These are phyloP conservation scores for Zostera marina DNA, from an alignment of 116 monocot genomes.

Conservation along the genomic window DNA sequence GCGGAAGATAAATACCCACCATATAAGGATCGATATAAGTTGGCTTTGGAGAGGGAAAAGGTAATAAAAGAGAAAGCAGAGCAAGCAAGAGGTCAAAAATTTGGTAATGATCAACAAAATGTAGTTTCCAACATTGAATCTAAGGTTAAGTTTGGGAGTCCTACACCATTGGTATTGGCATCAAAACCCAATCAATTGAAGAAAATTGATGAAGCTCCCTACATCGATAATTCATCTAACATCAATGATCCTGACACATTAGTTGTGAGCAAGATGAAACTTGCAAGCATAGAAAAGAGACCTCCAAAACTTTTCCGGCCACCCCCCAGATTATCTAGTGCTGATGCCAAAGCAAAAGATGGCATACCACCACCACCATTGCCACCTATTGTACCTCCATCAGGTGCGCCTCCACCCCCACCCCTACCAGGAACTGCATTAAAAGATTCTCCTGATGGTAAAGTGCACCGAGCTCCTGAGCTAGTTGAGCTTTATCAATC, in stretches of 20 bases:
- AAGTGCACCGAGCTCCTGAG: constrained; percentile 92
- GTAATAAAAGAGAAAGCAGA: constrained; percentile 74
- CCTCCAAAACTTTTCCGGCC: constrained; percentile 62
- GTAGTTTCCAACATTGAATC: constrained; percentile 8
- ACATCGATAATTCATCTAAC: constrained; percentile 11
- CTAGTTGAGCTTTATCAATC: constrained; percentile 86
- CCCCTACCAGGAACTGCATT: constrained; percentile 43
- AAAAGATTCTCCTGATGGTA: constrained; percentile 30
- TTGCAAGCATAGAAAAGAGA: constrained; percentile 74
- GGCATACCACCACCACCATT: constrained; percentile 39
- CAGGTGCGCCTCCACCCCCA: constrained; percentile 42
- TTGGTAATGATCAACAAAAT: constrained; percentile 16
- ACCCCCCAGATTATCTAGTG: constrained; percentile 30
- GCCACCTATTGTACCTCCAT: constrained; percentile 28
- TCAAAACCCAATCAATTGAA: constrained; percentile 62
- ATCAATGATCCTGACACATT: constrained; percentile 16
- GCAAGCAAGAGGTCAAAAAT: constrained; percentile 64
- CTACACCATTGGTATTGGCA: constrained; percentile 25
- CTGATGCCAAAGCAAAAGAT: constrained; percentile 14
- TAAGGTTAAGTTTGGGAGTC: constrained; percentile 12
- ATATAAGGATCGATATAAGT: constrained; percentile 81
- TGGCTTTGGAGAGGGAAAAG: constrained; percentile 78
- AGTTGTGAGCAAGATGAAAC: constrained; percentile 58
- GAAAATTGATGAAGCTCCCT: constrained; percentile 20
- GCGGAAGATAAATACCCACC: constrained; percentile 81